A percentile compares a stretch with the other conserved stretches of the same genome.
phyloP scores from a whole-genome alignment of 1,284 basidiomycete species.

The Bondarzewia mesenterica region DNA sequence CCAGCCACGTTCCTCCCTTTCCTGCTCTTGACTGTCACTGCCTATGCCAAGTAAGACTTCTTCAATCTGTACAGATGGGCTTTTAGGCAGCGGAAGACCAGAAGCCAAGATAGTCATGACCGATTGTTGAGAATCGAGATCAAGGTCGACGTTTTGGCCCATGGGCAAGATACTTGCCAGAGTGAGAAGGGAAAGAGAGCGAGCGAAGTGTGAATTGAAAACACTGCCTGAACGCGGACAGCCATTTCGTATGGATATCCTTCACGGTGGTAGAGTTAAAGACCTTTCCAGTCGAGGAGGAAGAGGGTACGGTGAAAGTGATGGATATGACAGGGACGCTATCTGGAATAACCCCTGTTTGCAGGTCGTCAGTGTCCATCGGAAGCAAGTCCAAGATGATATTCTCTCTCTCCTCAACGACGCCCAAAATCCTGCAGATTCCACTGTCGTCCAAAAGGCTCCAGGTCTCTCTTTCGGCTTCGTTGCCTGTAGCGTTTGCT shows the following conservation, averaged over 20 bases:
- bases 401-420: constrained; percentile 25
- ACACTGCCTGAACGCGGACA: constrained; percentile 43
- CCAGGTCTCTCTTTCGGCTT: constrained; percentile 27
- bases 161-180: constrained; percentile 24
- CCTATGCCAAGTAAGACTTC: constrained; percentile 20
- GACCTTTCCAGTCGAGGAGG: constrained; percentile 5
- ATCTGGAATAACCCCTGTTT: constrained; percentile 32
- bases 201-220: constrained; percentile 43
- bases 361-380: constrained; percentile 32
- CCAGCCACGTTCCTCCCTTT: constrained; percentile 72
- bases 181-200: constrained; percentile 36
- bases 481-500: constrained; percentile 14
- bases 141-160: constrained; percentile 24
- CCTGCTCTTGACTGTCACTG: constrained; percentile 29
- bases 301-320: constrained; percentile 22
- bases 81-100: constrained; percentile 59
- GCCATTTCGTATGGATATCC: constrained; percentile 28
- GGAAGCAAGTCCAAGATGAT: constrained; percentile 50
- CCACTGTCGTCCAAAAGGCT: constrained; percentile 44
- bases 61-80: constrained; percentile 50
- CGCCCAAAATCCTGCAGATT: constrained; percentile 44
- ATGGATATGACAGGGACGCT: constrained; percentile 30
- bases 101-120: constrained; percentile 46
- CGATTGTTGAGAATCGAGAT: constrained; percentile 35
- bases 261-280: constrained; percentile 8